phyloP scores from a whole-genome alignment of 2,329 filamentous ascomycete genomes.

The Neonectria magnoliae region DNA sequence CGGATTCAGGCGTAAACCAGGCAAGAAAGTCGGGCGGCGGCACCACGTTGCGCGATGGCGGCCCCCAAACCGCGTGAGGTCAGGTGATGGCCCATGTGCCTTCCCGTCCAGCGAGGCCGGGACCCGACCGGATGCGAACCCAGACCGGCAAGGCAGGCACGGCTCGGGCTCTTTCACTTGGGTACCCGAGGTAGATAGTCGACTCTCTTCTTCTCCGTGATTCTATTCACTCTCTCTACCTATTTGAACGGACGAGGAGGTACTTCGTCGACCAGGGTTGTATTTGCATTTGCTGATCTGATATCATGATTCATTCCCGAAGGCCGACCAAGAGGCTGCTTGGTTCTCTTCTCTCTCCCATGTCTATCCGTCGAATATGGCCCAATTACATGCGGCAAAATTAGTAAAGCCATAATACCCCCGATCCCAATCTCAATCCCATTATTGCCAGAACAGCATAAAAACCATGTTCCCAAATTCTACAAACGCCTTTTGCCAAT shows the following conservation, averaged over 20 bases:
- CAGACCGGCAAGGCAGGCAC: neutral
- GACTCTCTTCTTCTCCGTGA: neutral
- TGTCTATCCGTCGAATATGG: neutral
- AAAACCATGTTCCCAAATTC: neutral
- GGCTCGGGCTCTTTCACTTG: neutral
- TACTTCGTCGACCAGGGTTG: neutral
- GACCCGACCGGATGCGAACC: neutral
- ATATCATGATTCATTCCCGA: neutral
- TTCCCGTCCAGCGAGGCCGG: neutral
- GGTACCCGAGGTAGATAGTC: too few species aligned
- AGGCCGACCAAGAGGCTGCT: neutral
- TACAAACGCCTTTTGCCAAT: constrained; percentile 10
- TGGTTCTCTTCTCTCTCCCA: neutral
- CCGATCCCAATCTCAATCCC: neutral
- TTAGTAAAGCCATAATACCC: neutral
- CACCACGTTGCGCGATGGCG: constrained; percentile 24
- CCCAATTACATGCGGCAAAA: neutral
- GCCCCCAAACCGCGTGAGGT: constrained; percentile 27
- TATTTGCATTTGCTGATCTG: neutral
- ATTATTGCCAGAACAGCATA: neutral
- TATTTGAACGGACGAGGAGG: neutral
- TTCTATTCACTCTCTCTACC: neutral
- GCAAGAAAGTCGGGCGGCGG: constrained; percentile 1
- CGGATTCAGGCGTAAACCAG: neutral
- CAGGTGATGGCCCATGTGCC: constrained; percentile 18